Conservation (phyloP, 2,329 filamentous ascomycete genomes). For the Botryotinia globosa region DNA sequence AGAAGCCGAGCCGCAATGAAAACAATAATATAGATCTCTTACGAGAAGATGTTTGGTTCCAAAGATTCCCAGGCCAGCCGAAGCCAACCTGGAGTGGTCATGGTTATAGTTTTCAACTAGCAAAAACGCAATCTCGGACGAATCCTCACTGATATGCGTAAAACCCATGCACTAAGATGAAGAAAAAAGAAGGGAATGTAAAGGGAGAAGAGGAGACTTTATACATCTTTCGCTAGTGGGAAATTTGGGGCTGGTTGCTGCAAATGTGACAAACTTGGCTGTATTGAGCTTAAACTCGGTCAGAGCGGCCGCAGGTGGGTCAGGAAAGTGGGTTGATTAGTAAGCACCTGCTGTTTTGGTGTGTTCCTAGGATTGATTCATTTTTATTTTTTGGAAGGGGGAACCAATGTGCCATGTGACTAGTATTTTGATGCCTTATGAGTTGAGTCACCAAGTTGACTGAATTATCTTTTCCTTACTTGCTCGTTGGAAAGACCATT, state of each 20-base stretch:
- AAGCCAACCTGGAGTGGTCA: slow-evolving; percentile 72
- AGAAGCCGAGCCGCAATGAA: slow-evolving; percentile 51
- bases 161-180: slow-evolving; percentile 59
- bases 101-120: slow-evolving; percentile 57
- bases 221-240: slow-evolving; percentile 7
- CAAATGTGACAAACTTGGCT: slow-evolving; percentile 19
- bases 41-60: slow-evolving; percentile 47
- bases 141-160: slow-evolving; percentile 76
- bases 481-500: background rate
- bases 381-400: background rate
- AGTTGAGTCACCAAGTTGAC: background rate
- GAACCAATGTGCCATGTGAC: background rate
- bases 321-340: fast-evolving
- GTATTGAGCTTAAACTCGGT: background rate
- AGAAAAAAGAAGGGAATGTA: slow-evolving; percentile 41
- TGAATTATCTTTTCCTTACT: background rate
- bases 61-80: slow-evolving; percentile 78
- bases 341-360: background rate
- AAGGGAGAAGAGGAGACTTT: slow-evolving; percentile 16
- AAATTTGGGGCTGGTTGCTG: background rate
- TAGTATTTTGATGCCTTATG: background rate
- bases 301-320: background rate
- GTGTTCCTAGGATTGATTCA: background rate
- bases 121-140: slow-evolving; percentile 85
- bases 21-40: slow-evolving; percentile 38